Evolutionary conservation across 495 filamentous ascomycete genomes (phyloP).

Genomic region (Immersiella caudata): DNA sequence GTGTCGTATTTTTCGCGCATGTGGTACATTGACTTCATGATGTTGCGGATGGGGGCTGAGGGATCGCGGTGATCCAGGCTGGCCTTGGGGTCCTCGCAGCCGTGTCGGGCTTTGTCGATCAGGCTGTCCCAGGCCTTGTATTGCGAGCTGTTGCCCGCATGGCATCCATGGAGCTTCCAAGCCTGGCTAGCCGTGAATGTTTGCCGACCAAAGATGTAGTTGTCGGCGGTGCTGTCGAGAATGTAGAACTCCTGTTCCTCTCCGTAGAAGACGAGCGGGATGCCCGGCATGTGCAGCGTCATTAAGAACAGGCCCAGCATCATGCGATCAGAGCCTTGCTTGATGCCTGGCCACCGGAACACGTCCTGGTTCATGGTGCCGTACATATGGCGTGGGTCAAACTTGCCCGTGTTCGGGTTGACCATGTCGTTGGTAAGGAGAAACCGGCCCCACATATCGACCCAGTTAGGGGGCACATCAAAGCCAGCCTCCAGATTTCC

Average conservation of each 20-base stretch:
- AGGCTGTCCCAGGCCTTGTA: slow-evolving; percentile 24
- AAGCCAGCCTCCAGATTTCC: slow-evolving; percentile 59
- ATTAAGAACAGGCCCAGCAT: slow-evolving; percentile 66
- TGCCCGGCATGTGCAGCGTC: slow-evolving; percentile 66
- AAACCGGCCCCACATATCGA: slow-evolving; percentile 64
- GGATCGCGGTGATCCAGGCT: slow-evolving; percentile 58
- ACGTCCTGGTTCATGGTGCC: slow-evolving; percentile 39
- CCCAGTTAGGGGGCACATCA: slow-evolving; percentile 63
- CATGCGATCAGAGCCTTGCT: slow-evolving; percentile 63
- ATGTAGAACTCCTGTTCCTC: slow-evolving; percentile 74
- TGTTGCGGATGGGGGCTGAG: slow-evolving; percentile 48
- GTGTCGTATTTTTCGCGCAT: slow-evolving; percentile 61
- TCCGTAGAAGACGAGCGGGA: slow-evolving; percentile 67
- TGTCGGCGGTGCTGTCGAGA: slow-evolving; percentile 66
- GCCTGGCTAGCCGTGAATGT: slow-evolving; percentile 67
- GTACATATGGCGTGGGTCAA: slow-evolving; percentile 74
- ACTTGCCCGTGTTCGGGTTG: slow-evolving; percentile 69
- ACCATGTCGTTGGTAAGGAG: slow-evolving; percentile 65
- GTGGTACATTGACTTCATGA: slow-evolving; percentile 68
- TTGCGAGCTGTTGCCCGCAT: slow-evolving; percentile 48
- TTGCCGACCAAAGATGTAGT: slow-evolving; percentile 73
- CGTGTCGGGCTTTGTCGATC: slow-evolving; percentile 54
- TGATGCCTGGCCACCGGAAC: slow-evolving; percentile 69
- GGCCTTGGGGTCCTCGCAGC: slow-evolving; percentile 71
- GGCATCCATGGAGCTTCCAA: slow-evolving; percentile 72